These are phyloP conservation scores for Russula griseocarnosa DNA, from an alignment of 768 basidiomycete genomes.

Conservation along the genomic window DNA sequence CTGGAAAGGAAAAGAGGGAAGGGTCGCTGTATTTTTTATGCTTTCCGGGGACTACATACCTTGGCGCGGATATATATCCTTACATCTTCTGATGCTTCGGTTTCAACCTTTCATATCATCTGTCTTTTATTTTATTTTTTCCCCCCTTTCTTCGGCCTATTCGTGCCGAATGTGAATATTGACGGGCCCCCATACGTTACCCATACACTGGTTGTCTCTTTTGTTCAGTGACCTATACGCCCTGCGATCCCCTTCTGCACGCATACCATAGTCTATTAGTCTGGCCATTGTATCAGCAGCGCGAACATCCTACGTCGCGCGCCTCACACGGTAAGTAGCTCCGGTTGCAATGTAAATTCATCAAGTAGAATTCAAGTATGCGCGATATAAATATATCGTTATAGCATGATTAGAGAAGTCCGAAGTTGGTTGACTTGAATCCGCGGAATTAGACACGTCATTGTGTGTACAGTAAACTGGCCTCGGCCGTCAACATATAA, in stretches of 20 bases:
- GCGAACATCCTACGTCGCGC: neutral
- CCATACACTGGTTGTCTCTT: slow-evolving; percentile 15
- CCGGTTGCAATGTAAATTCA: slow-evolving; percentile 24
- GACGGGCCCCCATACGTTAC: slow-evolving; percentile 21
- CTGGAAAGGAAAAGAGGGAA: slow-evolving; percentile 12
- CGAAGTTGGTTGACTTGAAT: neutral
- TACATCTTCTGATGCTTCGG: slow-evolving; percentile 31
- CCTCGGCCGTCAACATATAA: slow-evolving; percentile 22
- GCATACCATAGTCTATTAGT: slow-evolving; percentile 25
- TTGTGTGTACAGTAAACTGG: slow-evolving; percentile 12
- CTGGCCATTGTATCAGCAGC: slow-evolving; percentile 23
- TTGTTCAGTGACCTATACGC: slow-evolving; percentile 12
- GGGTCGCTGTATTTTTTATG: slow-evolving; percentile 35
- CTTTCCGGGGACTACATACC: slow-evolving; percentile 33
- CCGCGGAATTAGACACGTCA: slow-evolving; percentile 14
- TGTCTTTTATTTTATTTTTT: slow-evolving; percentile 1
- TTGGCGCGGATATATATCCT: slow-evolving; percentile 29
- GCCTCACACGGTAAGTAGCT: slow-evolving; percentile 16
- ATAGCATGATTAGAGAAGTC: neutral
- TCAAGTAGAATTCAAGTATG: slow-evolving; percentile 23
- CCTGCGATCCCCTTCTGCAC: slow-evolving; percentile 21
- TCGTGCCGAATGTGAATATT: slow-evolving; percentile 10
- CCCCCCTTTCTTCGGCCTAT: neutral
- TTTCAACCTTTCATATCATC: slow-evolving; percentile 32
- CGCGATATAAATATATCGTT: slow-evolving; percentile 13